phyloP scores from a whole-genome alignment of 2,329 filamentous ascomycete genomes.

The Hypoxylon sp. region DNA sequence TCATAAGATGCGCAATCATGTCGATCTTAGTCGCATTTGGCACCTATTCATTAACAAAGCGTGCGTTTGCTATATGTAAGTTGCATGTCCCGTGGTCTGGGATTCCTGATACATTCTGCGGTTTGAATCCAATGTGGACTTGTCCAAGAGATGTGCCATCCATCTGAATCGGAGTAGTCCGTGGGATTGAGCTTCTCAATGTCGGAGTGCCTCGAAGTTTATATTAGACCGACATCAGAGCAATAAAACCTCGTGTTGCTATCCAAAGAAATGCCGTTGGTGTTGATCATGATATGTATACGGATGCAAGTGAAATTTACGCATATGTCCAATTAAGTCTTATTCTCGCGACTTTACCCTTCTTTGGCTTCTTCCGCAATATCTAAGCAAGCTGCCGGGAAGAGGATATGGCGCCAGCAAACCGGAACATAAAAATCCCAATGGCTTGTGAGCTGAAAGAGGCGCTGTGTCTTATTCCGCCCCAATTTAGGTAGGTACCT shows the following conservation, averaged over 20 bases:
- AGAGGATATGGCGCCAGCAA: slow-evolving; percentile 20
- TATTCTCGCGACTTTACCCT: slow-evolving; percentile 6
- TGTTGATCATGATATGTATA: slow-evolving; percentile 8
- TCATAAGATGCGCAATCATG: slow-evolving; percentile 39
- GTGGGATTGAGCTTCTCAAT: slow-evolving; percentile 20
- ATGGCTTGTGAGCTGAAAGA: slow-evolving; percentile 21
- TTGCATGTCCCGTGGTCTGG: slow-evolving; percentile 25
- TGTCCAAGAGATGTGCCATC: slow-evolving; percentile 35
- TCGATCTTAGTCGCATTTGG: slow-evolving; percentile 41
- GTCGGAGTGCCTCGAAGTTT: slow-evolving; percentile 20
- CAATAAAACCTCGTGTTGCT: slow-evolving; percentile 14
- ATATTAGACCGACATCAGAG: slow-evolving; percentile 19
- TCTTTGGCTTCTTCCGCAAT: slow-evolving; percentile 18
- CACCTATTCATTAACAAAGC: slow-evolving; percentile 27
- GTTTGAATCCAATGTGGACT: slow-evolving; percentile 31
- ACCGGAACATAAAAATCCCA: slow-evolving; percentile 10
- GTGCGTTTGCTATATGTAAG: slow-evolving; percentile 25
- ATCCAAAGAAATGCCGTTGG: slow-evolving; percentile 3
- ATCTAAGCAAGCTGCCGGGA: slow-evolving; percentile 26
- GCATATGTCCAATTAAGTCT: not conserved
- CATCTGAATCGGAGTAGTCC: slow-evolving; percentile 29
- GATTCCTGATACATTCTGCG: slow-evolving; percentile 24
- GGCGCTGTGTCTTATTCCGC: slow-evolving; percentile 28
- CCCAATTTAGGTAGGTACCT: slow-evolving; percentile 30
- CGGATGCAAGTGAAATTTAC: not conserved